phyloP scores from a whole-genome alignment of 257 asterid genomes.

The Euphrasia confusa region DNA sequence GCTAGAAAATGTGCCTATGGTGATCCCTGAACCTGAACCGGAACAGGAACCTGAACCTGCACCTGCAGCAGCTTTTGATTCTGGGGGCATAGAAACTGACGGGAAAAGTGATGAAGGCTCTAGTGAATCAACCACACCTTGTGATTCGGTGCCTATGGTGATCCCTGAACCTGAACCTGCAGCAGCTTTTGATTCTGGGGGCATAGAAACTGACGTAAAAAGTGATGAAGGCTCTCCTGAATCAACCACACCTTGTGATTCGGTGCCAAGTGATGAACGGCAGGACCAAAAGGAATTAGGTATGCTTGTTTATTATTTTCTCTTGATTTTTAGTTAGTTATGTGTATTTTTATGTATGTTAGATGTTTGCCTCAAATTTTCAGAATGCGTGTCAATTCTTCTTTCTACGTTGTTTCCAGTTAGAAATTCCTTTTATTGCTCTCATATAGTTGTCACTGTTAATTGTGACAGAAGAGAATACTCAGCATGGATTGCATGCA shows the following conservation, averaged over 20 bases:
- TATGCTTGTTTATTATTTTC: conserved; percentile 13
- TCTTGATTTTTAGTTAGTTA: too few relatives aligned
- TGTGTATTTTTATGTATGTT: too few relatives aligned
- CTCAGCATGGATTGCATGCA: neutral
- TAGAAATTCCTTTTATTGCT: neutral
- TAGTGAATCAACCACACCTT: conserved; percentile 22
- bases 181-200: conserved; percentile 21
- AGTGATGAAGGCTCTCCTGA: conserved; percentile 27
- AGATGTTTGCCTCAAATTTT: too few relatives aligned
- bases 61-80: neutral
- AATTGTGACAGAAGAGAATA: neutral
- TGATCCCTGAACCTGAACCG: conserved; percentile 39
- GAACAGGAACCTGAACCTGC: conserved; percentile 23
- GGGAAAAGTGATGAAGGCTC: conserved; percentile 27
- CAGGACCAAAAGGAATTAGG: conserved; percentile 32
- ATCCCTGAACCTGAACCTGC: too few relatives aligned
- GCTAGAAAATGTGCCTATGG: conserved; percentile 40
- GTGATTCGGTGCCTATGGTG: conserved; percentile 17
- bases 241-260: conserved; percentile 23
- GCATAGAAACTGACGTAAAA: conserved; percentile 18
- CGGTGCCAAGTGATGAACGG: conserved; percentile 21
- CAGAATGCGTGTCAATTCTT: too few relatives aligned
- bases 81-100: conserved; percentile 24
- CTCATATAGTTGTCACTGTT: neutral
- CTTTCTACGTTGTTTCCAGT: too few relatives aligned